Percentiles rank a stretch among this genome's conserved stretches.
These are phyloP conservation scores for Colletotrichum shisoi DNA, from an alignment of 2,329 filamentous ascomycete species.

Conservation along the genomic window DNA sequence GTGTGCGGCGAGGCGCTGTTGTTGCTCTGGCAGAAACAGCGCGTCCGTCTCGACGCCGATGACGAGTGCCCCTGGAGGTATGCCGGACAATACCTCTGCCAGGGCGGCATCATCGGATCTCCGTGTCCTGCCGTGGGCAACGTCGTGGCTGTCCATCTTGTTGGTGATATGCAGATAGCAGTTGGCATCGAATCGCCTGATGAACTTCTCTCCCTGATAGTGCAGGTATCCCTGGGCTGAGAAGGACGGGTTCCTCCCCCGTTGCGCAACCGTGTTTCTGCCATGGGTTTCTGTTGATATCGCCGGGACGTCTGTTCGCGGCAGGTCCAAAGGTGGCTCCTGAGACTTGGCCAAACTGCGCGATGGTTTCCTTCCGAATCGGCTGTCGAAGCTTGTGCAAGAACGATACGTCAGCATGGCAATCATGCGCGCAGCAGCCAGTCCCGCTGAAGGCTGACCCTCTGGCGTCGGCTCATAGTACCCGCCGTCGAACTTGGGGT, in stretches of 20 bases:
- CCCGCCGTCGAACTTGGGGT: constrained; percentile 47
- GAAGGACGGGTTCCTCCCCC: constrained; percentile 42
- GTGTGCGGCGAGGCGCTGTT: constrained; percentile 45
- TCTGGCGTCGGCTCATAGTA: constrained; percentile 47
- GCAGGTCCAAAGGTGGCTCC: constrained; percentile 42
- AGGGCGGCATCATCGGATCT: constrained; percentile 50
- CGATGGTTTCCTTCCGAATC: constrained; percentile 60
- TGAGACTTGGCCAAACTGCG: constrained; percentile 52
- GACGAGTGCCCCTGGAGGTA: constrained; percentile 45
- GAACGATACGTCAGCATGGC: constrained; percentile 53
- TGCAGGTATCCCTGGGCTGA: constrained; percentile 50
- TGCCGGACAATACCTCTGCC: constrained; percentile 40
- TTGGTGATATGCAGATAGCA: constrained; percentile 50
- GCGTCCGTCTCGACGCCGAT: constrained; percentile 49
- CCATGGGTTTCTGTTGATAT: neutral
- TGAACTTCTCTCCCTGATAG: constrained; percentile 52
- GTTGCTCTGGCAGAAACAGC: constrained; percentile 48
- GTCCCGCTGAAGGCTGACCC: constrained; percentile 47
- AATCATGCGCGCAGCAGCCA: constrained; percentile 50
- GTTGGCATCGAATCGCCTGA: constrained; percentile 51
- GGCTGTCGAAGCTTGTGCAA: constrained; percentile 47
- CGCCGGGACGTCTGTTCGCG: constrained; percentile 56
- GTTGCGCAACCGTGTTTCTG: neutral
- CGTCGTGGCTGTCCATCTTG: constrained; percentile 52
- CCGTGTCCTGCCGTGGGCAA: constrained; percentile 45